Percentiles rank a stretch among this genome's conserved stretches.
Evolutionary conservation across 176 grass and related monocot species (phyloP).

Genomic region (Aegilops speltoides): DNA sequence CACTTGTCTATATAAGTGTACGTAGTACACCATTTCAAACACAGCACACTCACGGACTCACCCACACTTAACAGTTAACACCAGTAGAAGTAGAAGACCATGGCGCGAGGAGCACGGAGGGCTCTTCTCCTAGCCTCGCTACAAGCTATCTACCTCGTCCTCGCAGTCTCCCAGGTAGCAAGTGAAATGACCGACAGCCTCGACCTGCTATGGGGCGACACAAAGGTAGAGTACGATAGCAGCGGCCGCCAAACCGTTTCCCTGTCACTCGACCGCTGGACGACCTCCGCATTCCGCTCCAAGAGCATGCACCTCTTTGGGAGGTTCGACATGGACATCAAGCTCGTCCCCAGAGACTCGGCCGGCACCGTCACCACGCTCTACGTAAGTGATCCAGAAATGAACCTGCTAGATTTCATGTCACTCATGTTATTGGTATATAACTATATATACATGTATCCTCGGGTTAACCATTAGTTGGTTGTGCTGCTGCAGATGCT

Average conservation of each 20-base stretch:
- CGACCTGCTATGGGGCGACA: constrained; percentile 46
- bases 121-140: not conserved
- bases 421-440: not conserved
- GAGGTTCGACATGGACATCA: constrained; percentile 65
- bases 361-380: constrained; percentile 56
- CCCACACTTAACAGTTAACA: not conserved
- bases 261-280: constrained; percentile 38
- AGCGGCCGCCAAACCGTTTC: constrained; percentile 33
- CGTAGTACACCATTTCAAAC: not conserved
- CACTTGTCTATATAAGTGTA: constrained; percentile 26
- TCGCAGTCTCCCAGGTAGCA: constrained; percentile 2
- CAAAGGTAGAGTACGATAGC: constrained; percentile 8
- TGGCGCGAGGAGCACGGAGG: constrained; percentile 8
- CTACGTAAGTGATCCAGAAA: constrained; percentile 46
- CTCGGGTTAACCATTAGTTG: constrained; percentile 21
- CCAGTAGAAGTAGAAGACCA: not conserved
- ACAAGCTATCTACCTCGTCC: not conserved
- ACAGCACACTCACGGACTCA: not conserved
- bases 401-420: not conserved
- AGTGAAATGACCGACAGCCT: constrained; percentile 28
- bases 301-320: constrained; percentile 51
- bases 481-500: constrained; percentile 36
- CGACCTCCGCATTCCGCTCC: constrained; percentile 38
- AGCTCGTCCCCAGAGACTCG: constrained; percentile 49
- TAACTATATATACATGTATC: not conserved